These are phyloP conservation scores for Fonticula alba DNA, from an alignment of 78 protist genomes.

Conservation along the genomic window DNA sequence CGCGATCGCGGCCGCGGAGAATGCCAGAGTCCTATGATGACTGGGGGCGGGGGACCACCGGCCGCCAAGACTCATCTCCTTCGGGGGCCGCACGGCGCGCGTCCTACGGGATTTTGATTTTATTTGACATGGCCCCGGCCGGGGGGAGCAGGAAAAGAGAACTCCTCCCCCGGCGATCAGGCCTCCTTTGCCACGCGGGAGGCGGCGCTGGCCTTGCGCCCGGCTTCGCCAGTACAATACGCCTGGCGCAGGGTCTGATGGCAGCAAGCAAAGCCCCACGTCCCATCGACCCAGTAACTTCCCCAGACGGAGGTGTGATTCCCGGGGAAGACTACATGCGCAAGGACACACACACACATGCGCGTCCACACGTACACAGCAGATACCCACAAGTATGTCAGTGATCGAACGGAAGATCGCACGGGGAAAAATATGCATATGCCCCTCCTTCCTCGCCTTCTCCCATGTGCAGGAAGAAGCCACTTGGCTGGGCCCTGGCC, in stretches of 20 bases:
- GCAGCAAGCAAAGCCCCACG: constrained; percentile 87
- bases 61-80: too few relatives aligned
- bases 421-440: not conserved
- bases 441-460: not conserved
- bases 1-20: too few relatives aligned
- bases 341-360: too few relatives aligned
- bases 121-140: too few relatives aligned
- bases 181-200: not conserved
- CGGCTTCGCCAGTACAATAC: constrained; percentile 74
- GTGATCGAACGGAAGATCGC: not conserved
- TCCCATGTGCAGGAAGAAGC: not conserved
- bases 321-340: constrained; percentile 8
- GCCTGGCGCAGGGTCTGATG: constrained; percentile 27
- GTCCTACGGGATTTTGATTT: too few relatives aligned
- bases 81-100: too few relatives aligned
- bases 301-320: constrained; percentile 90
- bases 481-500: too few relatives aligned
- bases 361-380: not conserved
- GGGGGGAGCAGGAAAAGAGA: too few relatives aligned
- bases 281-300: constrained; percentile 59
- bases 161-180: too few relatives aligned
- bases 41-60: too few relatives aligned
- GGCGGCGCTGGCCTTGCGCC: constrained; percentile 5
- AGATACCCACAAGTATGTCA: not conserved
- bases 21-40: too few relatives aligned